These are phyloP conservation scores for Colletotrichum sp. DNA, from an alignment of 2,329 filamentous ascomycete species.

Conservation along the genomic window DNA sequence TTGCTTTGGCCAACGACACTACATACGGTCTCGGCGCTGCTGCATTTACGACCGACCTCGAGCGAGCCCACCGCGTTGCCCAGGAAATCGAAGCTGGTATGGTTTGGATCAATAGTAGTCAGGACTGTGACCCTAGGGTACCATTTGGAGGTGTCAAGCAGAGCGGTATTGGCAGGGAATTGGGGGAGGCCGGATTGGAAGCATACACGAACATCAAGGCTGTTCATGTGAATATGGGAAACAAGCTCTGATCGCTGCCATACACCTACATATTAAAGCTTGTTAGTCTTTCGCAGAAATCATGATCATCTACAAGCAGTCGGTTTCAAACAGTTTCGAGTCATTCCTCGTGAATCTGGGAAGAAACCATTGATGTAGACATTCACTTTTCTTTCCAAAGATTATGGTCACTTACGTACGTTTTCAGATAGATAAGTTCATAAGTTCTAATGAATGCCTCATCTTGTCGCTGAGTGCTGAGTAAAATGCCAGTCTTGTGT, in stretches of 20 bases:
- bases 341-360: not conserved
- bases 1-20: conserved; percentile 50
- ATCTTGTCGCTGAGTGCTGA: not conserved
- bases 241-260: not conserved
- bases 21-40: conserved; percentile 66
- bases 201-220: not conserved
- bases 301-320: not conserved
- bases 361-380: not conserved
- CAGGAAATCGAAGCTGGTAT: conserved; percentile 65
- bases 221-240: not conserved
- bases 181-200: not conserved
- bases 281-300: not conserved
- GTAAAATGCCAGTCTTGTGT: not conserved
- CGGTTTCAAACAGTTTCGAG: not conserved
- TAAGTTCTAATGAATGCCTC: not conserved
- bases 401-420: not conserved
- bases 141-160: conserved; percentile 53
- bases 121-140: conserved; percentile 47
- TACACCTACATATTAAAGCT: not conserved
- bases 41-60: conserved; percentile 65
- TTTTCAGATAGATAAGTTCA: not conserved
- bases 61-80: conserved; percentile 50
- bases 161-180: not conserved
- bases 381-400: not conserved
- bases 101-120: conserved; percentile 56